A percentile compares a stretch with the other conserved stretches of the same genome.
Conservation (phyloP, 257 asterid species). For the Henckelia pumila region DNA sequence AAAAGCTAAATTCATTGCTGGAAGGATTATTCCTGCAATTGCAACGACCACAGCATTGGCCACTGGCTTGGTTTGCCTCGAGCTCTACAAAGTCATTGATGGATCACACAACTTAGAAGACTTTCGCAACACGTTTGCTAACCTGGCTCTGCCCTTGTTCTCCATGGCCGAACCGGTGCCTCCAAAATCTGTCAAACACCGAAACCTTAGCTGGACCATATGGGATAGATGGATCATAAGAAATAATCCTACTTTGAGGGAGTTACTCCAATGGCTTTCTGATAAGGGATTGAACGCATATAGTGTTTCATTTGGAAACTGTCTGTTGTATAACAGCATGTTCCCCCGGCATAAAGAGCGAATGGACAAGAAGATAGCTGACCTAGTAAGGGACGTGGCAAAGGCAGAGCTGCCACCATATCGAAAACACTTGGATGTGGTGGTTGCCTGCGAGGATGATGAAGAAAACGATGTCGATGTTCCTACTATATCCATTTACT, state of each 20-base stretch:
- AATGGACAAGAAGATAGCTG: slow-evolving; percentile 69
- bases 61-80: slow-evolving; percentile 88
- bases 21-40: slow-evolving; percentile 88
- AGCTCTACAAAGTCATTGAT: slow-evolving; percentile 73
- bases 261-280: slow-evolving; percentile 67
- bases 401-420: slow-evolving; percentile 67
- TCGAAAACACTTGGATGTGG: slow-evolving; percentile 71
- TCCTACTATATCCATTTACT: slow-evolving; percentile 76
- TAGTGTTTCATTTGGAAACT: slow-evolving; percentile 81
- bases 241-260: slow-evolving; percentile 66
- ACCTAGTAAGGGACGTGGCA: slow-evolving; percentile 74
- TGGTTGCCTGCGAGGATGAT: slow-evolving; percentile 89
- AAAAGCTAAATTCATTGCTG: slow-evolving; percentile 87
- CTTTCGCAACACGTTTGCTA: slow-evolving; percentile 86
- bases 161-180: slow-evolving; percentile 89
- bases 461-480: slow-evolving; percentile 79
- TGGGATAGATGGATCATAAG: slow-evolving; percentile 86
- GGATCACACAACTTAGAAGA: slow-evolving; percentile 82
- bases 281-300: slow-evolving; percentile 78
- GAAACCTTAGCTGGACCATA: slow-evolving; percentile 80
- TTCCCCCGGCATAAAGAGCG: slow-evolving; percentile 81
- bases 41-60: slow-evolving; percentile 95
- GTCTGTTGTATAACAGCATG: slow-evolving; percentile 78
- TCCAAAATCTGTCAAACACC: slow-evolving; percentile 68
- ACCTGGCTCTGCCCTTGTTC: slow-evolving; percentile 79